Percentiles rank a stretch among this genome's conserved stretches.
phyloP scores from a whole-genome alignment of 805 yeast species.

The Kodamaea laetipori region DNA sequence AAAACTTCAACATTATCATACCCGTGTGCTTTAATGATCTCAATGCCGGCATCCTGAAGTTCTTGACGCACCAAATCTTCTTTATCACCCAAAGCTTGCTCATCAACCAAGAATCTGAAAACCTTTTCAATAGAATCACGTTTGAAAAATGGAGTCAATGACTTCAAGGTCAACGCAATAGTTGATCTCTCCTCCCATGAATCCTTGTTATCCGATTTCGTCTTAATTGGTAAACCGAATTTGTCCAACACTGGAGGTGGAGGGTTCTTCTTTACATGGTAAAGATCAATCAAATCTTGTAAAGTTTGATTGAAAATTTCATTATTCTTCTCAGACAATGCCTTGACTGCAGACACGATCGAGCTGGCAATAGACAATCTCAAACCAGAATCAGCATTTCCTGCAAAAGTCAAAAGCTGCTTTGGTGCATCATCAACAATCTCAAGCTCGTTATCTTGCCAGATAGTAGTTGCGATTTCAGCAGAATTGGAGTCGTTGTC shows the following conservation, averaged over 20 bases:
- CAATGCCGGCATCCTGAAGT: conserved; percentile 86
- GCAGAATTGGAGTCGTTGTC: conserved; percentile 67
- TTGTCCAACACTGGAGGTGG: conserved; percentile 77
- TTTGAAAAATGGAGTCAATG: conserved; percentile 51
- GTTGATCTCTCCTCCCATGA: conserved; percentile 87
- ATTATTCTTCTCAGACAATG: conserved; percentile 26
- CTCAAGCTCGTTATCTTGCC: conserved; percentile 75
- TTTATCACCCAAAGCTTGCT: conserved; percentile 72
- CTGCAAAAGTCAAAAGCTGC: conserved; percentile 52
- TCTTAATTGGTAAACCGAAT: conserved; percentile 73
- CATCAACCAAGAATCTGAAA: conserved; percentile 63
- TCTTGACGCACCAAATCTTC: conserved; percentile 75
- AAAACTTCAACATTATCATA: conserved; percentile 65
- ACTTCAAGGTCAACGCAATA: conserved; percentile 65
- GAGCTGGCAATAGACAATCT: conserved; percentile 75
- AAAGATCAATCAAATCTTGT: conserved; percentile 53
- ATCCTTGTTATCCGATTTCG: conserved; percentile 64
- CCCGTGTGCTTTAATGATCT: conserved; percentile 68
- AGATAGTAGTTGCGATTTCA: conserved; percentile 73
- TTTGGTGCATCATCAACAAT: conserved; percentile 48
- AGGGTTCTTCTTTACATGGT: conserved; percentile 62
- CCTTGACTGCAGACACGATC: conserved; percentile 56
- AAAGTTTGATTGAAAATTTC: conserved; percentile 37
- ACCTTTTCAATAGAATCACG: conserved; percentile 50
- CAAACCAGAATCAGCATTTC: conserved; percentile 61